Base-by-base conservation (phyloP, 2,329 filamentous ascomycete species). In the Ophiostoma quercus region DNA sequence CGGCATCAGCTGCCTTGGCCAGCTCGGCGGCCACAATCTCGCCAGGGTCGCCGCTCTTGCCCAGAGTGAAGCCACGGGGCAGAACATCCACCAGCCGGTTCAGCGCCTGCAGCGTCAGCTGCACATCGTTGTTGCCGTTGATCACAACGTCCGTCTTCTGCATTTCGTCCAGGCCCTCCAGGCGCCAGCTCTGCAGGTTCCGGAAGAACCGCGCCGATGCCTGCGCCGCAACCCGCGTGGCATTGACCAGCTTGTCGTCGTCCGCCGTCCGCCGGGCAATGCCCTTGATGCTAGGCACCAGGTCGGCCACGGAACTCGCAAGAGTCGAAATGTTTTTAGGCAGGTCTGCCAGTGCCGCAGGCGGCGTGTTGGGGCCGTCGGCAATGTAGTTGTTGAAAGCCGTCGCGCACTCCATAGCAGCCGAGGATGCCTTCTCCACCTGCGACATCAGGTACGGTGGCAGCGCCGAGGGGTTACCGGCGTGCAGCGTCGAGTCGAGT, bases 301-400 rank as follows among this genome's bases (percentile, higher is more conserved):
- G 94, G 79, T 99, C 95, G 1, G 94, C 91, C 73, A 97, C 88
- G 3, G 95, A 92, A 25, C 94, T 92, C 0, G 95, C 86, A 79
- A 98, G 97, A 68, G 93, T 87, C 76, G 92, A 95, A 75, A 97
- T 91, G 0, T 92, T 92, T 77, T 93, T 93, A 79, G 98, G 98
- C 72, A 99, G 90, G 71, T 97, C 94, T 2, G 73, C 71, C 51
- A 74, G 71, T 5, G 71, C 73, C 19, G 66, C 32, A 19, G 1
- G 91, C 11, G 89, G 89, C 77, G 92, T 92, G 79, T 94, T 96
- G 5, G 94, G 94, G 0, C 95, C 95, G 77, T 99, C 95, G 8
- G 94, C 95, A 75, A 99, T 96, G 79, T 96, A 98, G 80, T 96
- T 96, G 83, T 97, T 99, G 84, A 98, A 99, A 0, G 95, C 90